These are phyloP conservation scores for Xylaria sp. DNA, from an alignment of 2,329 filamentous ascomycete species.

Conservation along the genomic window DNA sequence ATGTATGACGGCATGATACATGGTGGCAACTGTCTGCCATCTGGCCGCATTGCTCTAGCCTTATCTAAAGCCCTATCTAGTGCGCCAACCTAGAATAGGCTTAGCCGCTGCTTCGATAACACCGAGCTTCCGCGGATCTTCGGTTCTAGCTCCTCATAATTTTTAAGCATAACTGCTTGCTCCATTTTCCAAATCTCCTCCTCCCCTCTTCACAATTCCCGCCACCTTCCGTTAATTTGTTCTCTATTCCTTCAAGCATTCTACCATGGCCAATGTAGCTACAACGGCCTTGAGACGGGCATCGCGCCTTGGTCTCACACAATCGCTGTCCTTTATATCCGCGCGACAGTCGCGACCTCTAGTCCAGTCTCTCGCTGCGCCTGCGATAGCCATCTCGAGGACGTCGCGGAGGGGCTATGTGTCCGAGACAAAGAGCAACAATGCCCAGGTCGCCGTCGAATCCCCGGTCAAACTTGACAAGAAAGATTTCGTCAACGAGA, in stretches of 20 bases:
- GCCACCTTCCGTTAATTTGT: conserved; percentile 12
- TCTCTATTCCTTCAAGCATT: conserved; percentile 5
- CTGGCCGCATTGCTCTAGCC: not conserved
- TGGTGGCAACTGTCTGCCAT: conserved; percentile 1
- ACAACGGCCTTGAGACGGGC: conserved; percentile 71
- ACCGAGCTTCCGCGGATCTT: conserved; percentile 13
- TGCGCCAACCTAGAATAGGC: not conserved
- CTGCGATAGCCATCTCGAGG: conserved; percentile 26
- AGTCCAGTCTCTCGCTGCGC: conserved; percentile 32
- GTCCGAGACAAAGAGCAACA: conserved; percentile 71
- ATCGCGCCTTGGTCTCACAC: conserved; percentile 50
- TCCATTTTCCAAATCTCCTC: conserved; percentile 1
- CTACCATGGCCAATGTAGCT: conserved; percentile 58
- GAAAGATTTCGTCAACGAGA: conserved; percentile 64
- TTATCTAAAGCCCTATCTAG: not conserved
- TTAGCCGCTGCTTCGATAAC: not conserved
- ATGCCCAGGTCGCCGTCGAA: conserved; percentile 76
- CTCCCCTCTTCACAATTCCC: conserved; percentile 4
- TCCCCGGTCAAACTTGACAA: conserved; percentile 82
- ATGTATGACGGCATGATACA: conserved; percentile 19
- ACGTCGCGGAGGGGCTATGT: conserved; percentile 62
- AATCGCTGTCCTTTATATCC: conserved; percentile 35
- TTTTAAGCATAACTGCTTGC: conserved; percentile 9
- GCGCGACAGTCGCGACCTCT: conserved; percentile 32
- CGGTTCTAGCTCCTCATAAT: conserved; percentile 11